Percentiles rank a stretch among this genome's conserved stretches.
Evolutionary conservation across 2,329 filamentous ascomycete genomes (phyloP).

Genomic region (Aspergillus sp.): DNA sequence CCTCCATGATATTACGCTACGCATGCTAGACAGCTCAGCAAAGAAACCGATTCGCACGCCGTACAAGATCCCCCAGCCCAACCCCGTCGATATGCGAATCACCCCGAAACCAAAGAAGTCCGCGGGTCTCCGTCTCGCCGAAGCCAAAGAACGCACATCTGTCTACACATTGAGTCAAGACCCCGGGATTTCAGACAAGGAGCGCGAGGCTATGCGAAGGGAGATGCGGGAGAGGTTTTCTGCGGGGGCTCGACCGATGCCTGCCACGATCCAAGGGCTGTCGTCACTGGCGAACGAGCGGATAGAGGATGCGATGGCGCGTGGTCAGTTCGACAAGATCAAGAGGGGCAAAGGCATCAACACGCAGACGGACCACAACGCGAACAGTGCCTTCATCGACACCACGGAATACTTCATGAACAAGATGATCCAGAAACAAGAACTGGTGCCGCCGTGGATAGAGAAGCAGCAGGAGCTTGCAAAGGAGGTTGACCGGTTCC

Average conservation of each 20-base stretch:
- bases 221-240: conserved; percentile 80
- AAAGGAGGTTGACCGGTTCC: conserved; percentile 67
- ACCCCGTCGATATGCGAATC: conserved; percentile 47
- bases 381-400: conserved; percentile 85
- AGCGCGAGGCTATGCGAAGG: conserved; percentile 68
- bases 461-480: conserved; percentile 94
- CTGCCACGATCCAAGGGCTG: conserved; percentile 74
- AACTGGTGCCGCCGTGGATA: conserved; percentile 96
- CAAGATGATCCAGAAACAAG: conserved; percentile 95
- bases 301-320: conserved; percentile 90
- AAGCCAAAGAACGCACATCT: conserved; percentile 58
- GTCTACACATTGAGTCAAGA: conserved; percentile 56
- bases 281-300: conserved; percentile 82
- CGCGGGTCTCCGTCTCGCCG: conserved; percentile 53
- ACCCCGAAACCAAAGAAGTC: conserved; percentile 43
- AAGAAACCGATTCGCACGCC: conserved; percentile 55
- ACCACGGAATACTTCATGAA: conserved; percentile 99
- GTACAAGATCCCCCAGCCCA: conserved; percentile 39
- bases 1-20: conserved; percentile 70
- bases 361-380: conserved; percentile 71
- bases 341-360: conserved; percentile 72
- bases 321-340: conserved; percentile 86
- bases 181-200: conserved; percentile 63
- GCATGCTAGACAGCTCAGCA: conserved; percentile 68
- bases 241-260: conserved; percentile 69